A percentile compares a stretch with the other conserved stretches of the same genome.
Evolutionary conservation across 106 monocot genomes (phyloP).

Genomic region (Amphibolis antarctica): DNA sequence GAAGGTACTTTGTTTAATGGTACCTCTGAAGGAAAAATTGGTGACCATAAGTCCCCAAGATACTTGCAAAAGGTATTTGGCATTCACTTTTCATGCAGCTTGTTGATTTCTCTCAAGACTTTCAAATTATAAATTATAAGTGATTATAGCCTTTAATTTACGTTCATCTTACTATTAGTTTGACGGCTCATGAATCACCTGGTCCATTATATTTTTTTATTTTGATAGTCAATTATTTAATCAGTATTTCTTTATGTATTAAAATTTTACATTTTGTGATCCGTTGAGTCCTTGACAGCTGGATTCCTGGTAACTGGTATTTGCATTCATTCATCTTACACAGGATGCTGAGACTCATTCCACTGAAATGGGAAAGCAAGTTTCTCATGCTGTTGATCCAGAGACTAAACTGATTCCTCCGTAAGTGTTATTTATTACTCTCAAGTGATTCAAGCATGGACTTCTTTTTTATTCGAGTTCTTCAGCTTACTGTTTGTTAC

Average conservation of each 20-base stretch:
- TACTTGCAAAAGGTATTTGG: constrained; percentile 16
- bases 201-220: not conserved
- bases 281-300: no score
- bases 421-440: not conserved
- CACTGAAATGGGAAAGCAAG: not conserved
- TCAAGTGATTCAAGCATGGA: not conserved
- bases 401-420: not conserved
- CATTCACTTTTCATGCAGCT: not conserved
- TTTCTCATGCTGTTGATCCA: not conserved
- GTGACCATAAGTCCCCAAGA: constrained; percentile 19
- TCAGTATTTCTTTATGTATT: not conserved
- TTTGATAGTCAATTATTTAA: not conserved
- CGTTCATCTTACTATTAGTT: not conserved
- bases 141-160: not conserved
- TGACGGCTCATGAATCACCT: not conserved
- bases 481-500: not conserved
- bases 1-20: constrained; percentile 14
- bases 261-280: not conserved
- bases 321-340: not conserved
- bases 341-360: not conserved
- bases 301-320: not conserved
- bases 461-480: not conserved
- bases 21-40: constrained; percentile 17
- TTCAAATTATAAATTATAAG: not conserved
- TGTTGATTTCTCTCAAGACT: not conserved